phyloP scores from a whole-genome alignment of 2,329 filamentous ascomycete species.

The Diplodia intermedia region DNA sequence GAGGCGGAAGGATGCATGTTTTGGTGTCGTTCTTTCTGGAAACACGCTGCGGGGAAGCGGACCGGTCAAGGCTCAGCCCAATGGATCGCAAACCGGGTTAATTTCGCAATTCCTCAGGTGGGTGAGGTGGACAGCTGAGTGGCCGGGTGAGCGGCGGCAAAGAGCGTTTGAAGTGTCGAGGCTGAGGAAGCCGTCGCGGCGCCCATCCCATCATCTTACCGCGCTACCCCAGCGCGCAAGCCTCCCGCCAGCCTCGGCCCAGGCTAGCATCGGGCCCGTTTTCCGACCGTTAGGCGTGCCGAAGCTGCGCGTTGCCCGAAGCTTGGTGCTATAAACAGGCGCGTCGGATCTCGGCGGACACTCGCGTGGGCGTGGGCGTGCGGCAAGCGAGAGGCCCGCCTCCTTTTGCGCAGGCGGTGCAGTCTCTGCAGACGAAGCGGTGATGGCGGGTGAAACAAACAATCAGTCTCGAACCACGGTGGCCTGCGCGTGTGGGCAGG shows the following conservation, averaged over 20 bases:
- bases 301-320: neutral
- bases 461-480: slow-evolving; percentile 24
- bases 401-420: neutral
- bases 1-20: neutral
- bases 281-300: neutral
- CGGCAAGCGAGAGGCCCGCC: neutral
- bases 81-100: slow-evolving; percentile 28
- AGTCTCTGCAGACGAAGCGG: neutral
- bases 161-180: neutral
- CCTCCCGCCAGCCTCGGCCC: slow-evolving; percentile 2
- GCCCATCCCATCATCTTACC: slow-evolving; percentile 19
- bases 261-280: neutral
- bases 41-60: too few relatives aligned
- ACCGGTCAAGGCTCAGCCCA: neutral
- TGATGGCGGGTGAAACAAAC: slow-evolving; percentile 17
- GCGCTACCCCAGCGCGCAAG: slow-evolving; percentile 5
- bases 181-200: slow-evolving; percentile 10
- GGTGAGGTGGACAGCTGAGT: slow-evolving; percentile 4
- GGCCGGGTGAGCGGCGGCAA: slow-evolving; percentile 1
- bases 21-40: neutral
- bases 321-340: neutral
- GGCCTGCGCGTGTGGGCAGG: slow-evolving; percentile 16
- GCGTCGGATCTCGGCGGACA: slow-evolving; percentile 16
- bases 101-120: slow-evolving; percentile 16
- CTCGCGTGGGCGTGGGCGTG: neutral